These are phyloP conservation scores for Platanus orientalis DNA, from an alignment of 164 flowering plant genomes.

Conservation along the genomic window DNA sequence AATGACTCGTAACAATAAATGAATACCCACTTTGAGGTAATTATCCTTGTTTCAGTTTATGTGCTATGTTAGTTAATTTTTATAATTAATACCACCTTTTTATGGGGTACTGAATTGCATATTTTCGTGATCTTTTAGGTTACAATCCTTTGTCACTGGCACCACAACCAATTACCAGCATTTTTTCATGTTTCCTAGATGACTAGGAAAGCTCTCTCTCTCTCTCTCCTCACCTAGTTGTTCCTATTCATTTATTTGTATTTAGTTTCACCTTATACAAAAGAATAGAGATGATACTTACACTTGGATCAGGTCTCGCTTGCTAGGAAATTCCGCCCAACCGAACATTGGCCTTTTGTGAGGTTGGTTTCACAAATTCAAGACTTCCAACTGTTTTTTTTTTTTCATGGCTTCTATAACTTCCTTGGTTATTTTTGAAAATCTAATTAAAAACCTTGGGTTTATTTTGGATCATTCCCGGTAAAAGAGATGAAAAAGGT, in stretches of 20 bases:
- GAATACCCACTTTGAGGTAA: too few species aligned
- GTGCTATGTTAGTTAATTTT: too few species aligned
- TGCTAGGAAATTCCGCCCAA: slow-evolving; percentile 69
- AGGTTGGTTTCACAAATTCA: slow-evolving; percentile 31
- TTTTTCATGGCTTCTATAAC: neutral
- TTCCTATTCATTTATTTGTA: too few species aligned
- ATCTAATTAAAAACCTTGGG: neutral
- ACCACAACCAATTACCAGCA: slow-evolving; percentile 84
- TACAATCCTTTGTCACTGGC: slow-evolving; percentile 81
- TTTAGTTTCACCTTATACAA: too few species aligned
- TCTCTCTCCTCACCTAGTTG: too few species aligned
- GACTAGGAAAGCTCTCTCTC: slow-evolving; percentile 76
- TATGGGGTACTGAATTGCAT: neutral
- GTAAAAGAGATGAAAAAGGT: slow-evolving; percentile 56
- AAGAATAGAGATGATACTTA: slow-evolving; percentile 5
- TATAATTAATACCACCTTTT: too few species aligned
- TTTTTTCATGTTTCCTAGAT: slow-evolving; percentile 84
- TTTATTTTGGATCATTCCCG: slow-evolving; percentile 28
- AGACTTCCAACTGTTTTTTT: neutral
- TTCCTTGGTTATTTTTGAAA: too few species aligned
- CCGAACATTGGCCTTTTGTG: slow-evolving; percentile 81
- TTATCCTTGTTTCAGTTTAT: too few species aligned
- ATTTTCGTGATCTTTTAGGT: slow-evolving; percentile 44
- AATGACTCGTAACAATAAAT: too few species aligned
- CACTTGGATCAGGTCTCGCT: slow-evolving; percentile 46